Conservation (phyloP, 164 flowering plant genomes). For the Vitis vinifera region DNA sequence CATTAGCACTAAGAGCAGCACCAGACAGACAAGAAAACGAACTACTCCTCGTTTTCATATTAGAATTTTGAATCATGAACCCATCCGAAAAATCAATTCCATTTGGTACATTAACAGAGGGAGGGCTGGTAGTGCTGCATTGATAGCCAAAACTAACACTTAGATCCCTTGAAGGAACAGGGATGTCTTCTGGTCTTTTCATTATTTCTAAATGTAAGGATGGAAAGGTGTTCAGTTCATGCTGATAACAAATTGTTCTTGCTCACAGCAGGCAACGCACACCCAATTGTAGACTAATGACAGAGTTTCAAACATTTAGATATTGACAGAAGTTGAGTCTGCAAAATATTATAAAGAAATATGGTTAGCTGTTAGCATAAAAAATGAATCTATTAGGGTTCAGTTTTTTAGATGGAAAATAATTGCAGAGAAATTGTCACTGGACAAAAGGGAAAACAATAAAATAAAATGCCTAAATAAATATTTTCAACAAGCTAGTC, state of each 20-base stretch:
- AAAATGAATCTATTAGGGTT: too few species aligned
- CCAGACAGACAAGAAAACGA: slow-evolving; percentile 11
- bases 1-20: slow-evolving; percentile 8
- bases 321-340: neutral
- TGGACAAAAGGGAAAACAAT: too few species aligned
- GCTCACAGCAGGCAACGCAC: neutral
- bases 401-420: too few species aligned
- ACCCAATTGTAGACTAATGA: neutral
- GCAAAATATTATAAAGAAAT: neutral
- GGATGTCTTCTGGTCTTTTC: neutral
- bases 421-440: too few species aligned
- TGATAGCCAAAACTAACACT: slow-evolving; percentile 9
- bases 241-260: neutral
- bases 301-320: slow-evolving; percentile 1
- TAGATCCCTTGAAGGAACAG: slow-evolving; percentile 5
- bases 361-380: too few species aligned
- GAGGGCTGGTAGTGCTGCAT: neutral
- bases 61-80: neutral
- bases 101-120: neutral
- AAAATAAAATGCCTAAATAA: too few species aligned
- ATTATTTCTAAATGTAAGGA: neutral
- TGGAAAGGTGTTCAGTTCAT: neutral
- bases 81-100: neutral
- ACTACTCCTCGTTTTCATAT: neutral
- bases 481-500: too few species aligned